Evolutionary conservation across 2,329 filamentous ascomycete genomes (phyloP).

Genomic region (Trichoderma atrobrunneum): DNA sequence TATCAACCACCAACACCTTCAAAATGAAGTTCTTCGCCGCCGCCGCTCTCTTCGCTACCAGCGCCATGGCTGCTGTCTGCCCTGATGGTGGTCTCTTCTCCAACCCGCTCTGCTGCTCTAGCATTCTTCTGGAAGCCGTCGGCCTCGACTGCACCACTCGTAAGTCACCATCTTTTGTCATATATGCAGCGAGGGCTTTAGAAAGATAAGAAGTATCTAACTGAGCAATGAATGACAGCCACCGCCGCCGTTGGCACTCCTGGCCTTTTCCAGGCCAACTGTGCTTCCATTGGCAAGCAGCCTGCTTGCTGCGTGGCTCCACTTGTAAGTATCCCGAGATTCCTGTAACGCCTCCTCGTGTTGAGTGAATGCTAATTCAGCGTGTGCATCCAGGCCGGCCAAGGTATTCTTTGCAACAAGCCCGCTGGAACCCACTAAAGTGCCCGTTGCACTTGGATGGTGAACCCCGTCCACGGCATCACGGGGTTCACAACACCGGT

Average conservation of each 20-base stretch:
- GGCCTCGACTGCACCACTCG: too few relatives aligned
- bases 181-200: too few relatives aligned
- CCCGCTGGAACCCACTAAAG: neutral
- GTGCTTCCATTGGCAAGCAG: neutral
- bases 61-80: too few relatives aligned
- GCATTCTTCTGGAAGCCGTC: too few relatives aligned
- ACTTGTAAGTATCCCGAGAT: too few relatives aligned
- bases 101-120: too few relatives aligned
- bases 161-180: too few relatives aligned
- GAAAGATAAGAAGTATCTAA: too few relatives aligned
- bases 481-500: neutral
- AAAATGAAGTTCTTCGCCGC: slow-evolving; percentile 1
- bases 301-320: neutral
- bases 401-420: neutral
- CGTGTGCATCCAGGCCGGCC: neutral
- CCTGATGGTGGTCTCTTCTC: too few relatives aligned
- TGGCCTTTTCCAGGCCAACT: neutral
- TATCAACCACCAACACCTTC: neutral
- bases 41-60: neutral
- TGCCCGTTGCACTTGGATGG: neutral
- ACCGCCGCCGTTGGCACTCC: too few relatives aligned
- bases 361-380: neutral
- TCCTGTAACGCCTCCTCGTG: too few relatives aligned
- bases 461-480: neutral
- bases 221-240: too few relatives aligned